Evolutionary conservation across 2,329 filamentous ascomycete species (phyloP).

Genomic region (Aspergillus sp.): DNA sequence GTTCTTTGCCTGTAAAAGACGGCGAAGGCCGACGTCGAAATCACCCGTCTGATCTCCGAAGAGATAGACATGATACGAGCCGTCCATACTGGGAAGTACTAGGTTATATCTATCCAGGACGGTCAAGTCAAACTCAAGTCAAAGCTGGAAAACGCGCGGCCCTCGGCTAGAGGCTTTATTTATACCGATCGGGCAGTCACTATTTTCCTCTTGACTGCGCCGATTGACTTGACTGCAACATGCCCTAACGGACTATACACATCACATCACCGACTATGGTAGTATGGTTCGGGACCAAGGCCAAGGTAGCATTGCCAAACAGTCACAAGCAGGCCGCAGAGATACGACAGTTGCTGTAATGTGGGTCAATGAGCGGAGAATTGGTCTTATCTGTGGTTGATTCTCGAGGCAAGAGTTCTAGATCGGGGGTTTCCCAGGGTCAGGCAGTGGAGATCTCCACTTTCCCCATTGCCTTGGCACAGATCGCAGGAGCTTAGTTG

Average conservation of each 20-base stretch:
- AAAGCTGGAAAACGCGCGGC: not conserved
- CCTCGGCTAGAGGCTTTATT: conserved; percentile 9
- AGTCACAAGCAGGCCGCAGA: not conserved
- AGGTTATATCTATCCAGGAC: not conserved
- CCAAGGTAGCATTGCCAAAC: conserved; percentile 11
- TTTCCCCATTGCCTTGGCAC: not conserved
- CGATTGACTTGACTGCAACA: not conserved
- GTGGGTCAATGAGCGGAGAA: not conserved
- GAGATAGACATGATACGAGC: conserved; percentile 44
- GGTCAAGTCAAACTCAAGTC: not conserved
- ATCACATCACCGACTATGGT: not conserved
- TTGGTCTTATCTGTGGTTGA: not conserved
- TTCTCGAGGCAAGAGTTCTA: conserved; percentile 8
- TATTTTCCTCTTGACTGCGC: not conserved
- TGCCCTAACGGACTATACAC: not conserved
- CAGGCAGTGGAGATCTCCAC: not conserved
- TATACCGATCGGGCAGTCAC: conserved; percentile 12
- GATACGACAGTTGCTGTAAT: conserved; percentile 14
- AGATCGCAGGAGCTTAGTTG: not conserved
- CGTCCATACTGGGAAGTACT: conserved; percentile 32
- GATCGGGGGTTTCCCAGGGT: not conserved
- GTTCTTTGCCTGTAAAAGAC: conserved; percentile 47
- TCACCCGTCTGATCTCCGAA: conserved; percentile 54
- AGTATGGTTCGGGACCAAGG: not conserved
- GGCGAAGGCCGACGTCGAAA: conserved; percentile 47